Percentiles rank a stretch among this genome's conserved stretches.
These are phyloP conservation scores for Phycomyces nitens DNA, from an alignment of 192 early-diverging fungal species.

Conservation along the genomic window DNA sequence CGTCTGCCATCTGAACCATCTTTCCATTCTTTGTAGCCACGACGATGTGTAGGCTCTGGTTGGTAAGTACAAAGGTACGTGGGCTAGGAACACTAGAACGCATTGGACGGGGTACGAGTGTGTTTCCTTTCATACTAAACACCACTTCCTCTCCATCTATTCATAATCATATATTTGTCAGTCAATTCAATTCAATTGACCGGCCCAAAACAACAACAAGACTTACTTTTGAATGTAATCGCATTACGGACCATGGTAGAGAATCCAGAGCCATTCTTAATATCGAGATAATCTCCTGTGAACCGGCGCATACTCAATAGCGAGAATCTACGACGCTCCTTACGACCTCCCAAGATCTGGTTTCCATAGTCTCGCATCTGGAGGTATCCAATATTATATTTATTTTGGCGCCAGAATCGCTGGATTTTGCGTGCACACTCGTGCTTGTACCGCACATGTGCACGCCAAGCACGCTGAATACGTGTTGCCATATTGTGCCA, in stretches of 20 bases:
- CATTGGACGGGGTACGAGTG: slow-evolving; percentile 68
- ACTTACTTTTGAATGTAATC: slow-evolving; percentile 37
- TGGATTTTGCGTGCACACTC: slow-evolving; percentile 70
- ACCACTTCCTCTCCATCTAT: slow-evolving; percentile 49
- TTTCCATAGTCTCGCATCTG: slow-evolving; percentile 93
- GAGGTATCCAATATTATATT: slow-evolving; percentile 83
- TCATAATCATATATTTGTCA: not conserved
- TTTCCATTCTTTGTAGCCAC: slow-evolving; percentile 53
- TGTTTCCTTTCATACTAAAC: slow-evolving; percentile 58
- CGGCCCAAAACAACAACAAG: too few relatives aligned
- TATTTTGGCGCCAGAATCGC: slow-evolving; percentile 72
- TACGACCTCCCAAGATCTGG: slow-evolving; percentile 82
- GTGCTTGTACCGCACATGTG: slow-evolving; percentile 65
- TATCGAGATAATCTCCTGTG: slow-evolving; percentile 85
- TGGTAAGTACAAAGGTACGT: slow-evolving; percentile 70
- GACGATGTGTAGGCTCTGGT: slow-evolving; percentile 54
- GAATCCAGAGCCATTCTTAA: slow-evolving; percentile 47
- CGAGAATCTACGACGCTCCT: slow-evolving; percentile 89
- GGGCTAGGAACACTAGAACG: slow-evolving; percentile 70
- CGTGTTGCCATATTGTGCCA: slow-evolving; percentile 94
- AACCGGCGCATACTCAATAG: slow-evolving; percentile 80
- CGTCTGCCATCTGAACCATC: slow-evolving; percentile 48
- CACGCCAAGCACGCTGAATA: slow-evolving; percentile 88
- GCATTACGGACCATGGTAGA: slow-evolving; percentile 47
- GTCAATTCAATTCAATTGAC: not conserved